Evolutionary conservation across 2,329 filamentous ascomycete species (phyloP).

Genomic region (Rhexocercosporidium sp.): DNA sequence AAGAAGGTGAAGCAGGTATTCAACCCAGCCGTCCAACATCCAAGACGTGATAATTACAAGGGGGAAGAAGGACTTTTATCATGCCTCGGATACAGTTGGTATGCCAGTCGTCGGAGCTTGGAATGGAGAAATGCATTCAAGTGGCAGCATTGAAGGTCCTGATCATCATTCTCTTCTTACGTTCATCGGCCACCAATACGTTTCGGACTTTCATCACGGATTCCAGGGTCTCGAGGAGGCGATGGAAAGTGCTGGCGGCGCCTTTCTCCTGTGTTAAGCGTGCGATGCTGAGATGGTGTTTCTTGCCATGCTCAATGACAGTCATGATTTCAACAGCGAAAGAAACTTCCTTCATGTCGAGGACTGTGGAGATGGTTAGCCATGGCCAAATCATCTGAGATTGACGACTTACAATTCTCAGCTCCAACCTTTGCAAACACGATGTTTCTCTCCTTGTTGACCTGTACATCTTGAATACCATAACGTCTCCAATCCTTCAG

Average conservation of each 20-base stretch:
- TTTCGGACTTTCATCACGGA: slow-evolving; percentile 68
- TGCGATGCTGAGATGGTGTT: slow-evolving; percentile 77
- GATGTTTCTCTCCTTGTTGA: slow-evolving; percentile 79
- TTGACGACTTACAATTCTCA: slow-evolving; percentile 73
- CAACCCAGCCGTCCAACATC: not conserved
- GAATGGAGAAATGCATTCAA: not conserved
- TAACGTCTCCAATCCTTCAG: slow-evolving; percentile 64
- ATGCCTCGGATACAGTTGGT: not conserved
- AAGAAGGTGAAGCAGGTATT: not conserved
- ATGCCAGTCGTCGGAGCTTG: not conserved
- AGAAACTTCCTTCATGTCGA: slow-evolving; percentile 84
- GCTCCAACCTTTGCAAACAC: slow-evolving; percentile 79
- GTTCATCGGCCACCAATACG: slow-evolving; percentile 71
- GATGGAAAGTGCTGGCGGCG: slow-evolving; percentile 88
- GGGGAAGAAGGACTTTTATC: not conserved
- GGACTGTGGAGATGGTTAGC: slow-evolving; percentile 55
- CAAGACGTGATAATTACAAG: not conserved
- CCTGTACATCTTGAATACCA: slow-evolving; percentile 79
- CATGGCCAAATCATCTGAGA: not conserved
- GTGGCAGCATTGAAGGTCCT: slow-evolving; percentile 55
- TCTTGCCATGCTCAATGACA: slow-evolving; percentile 83
- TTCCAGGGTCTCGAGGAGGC: slow-evolving; percentile 78
- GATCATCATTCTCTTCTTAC: slow-evolving; percentile 75
- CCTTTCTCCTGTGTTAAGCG: slow-evolving; percentile 89
- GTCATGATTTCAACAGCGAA: slow-evolving; percentile 89